phyloP scores from a whole-genome alignment of 257 asterid genomes.

The Solanum piurae region DNA sequence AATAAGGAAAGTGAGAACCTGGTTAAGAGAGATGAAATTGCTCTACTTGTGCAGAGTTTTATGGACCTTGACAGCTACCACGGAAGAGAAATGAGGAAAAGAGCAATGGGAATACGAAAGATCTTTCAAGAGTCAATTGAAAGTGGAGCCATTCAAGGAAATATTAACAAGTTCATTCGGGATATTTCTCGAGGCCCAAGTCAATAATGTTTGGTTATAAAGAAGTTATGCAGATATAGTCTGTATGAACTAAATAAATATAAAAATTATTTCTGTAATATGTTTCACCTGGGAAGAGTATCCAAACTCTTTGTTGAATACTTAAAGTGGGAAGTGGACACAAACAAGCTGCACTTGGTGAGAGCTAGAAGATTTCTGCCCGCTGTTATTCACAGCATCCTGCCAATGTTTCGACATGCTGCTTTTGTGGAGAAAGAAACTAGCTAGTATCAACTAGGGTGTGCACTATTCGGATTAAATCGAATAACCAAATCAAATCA shows the following conservation, averaged over 20 bases:
- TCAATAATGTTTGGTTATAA: background rate
- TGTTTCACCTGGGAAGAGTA: background rate
- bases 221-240: background rate
- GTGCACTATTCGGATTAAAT: too few relatives aligned
- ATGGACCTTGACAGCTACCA: constrained; percentile 39
- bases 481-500: too few relatives aligned
- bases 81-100: constrained; percentile 20
- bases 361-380: too few relatives aligned
- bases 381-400: too few relatives aligned
- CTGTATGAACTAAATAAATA: background rate
- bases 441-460: too few relatives aligned
- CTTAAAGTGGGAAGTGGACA: too few relatives aligned
- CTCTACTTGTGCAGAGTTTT: constrained; percentile 26
- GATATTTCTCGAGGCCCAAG: constrained; percentile 4
- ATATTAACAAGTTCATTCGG: constrained; percentile 16
- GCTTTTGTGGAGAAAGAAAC: too few relatives aligned
- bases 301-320: too few relatives aligned
- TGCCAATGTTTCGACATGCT: too few relatives aligned
- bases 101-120: constrained; percentile 21
- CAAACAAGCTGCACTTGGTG: too few relatives aligned
- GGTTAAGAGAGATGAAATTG: constrained; percentile 22
- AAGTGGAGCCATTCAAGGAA: constrained; percentile 32
- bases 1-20: constrained; percentile 16
- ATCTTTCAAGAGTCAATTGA: constrained; percentile 12
- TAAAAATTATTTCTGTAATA: background rate